phyloP scores from a whole-genome alignment of 2,329 filamentous ascomycete genomes.

The Beauveria asiatica region DNA sequence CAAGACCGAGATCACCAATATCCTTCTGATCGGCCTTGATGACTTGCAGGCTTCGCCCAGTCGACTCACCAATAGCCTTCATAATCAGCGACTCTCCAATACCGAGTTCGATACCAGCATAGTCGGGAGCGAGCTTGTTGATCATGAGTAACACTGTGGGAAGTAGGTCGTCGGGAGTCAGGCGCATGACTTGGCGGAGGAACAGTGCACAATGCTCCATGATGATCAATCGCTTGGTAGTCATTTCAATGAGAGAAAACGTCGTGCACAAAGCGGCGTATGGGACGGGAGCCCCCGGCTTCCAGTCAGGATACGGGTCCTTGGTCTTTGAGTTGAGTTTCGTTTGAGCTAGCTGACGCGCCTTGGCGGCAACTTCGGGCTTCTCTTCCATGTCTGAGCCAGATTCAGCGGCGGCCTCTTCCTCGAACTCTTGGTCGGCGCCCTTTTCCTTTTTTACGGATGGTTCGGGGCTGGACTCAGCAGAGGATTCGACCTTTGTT shows the following conservation, averaged over 20 bases:
- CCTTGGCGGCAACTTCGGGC: slow-evolving; percentile 63
- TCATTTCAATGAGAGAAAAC: slow-evolving; percentile 91
- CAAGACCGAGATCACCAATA: slow-evolving; percentile 88
- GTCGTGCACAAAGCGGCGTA: slow-evolving; percentile 92
- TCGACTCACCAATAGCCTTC: slow-evolving; percentile 95
- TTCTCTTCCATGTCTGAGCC: slow-evolving; percentile 47
- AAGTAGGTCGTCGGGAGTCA: slow-evolving; percentile 81
- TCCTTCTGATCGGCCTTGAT: slow-evolving; percentile 96
- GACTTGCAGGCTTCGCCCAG: slow-evolving; percentile 75
- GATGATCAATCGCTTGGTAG: slow-evolving; percentile 83
- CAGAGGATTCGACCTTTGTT: slow-evolving; percentile 14
- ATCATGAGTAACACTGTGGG: slow-evolving; percentile 92
- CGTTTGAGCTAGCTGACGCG: slow-evolving; percentile 70
- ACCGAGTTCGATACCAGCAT: slow-evolving; percentile 92
- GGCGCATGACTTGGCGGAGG: slow-evolving; percentile 82
- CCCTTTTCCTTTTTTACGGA: slow-evolving; percentile 17
- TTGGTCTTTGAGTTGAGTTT: slow-evolving; percentile 60
- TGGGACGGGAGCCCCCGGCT: slow-evolving; percentile 76
- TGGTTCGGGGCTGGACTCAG: slow-evolving; percentile 4
- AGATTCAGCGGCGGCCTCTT: slow-evolving; percentile 21
- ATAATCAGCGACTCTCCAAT: slow-evolving; percentile 98
- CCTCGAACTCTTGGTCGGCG: slow-evolving; percentile 14
- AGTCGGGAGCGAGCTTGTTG: slow-evolving; percentile 95
- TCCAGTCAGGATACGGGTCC: slow-evolving; percentile 94
- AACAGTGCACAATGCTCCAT: slow-evolving; percentile 84